Evolutionary conservation across 2,329 filamentous ascomycete species (phyloP), one percentile per base, ranked within the genome.

Genomic region (Microascus cirrosus): DNA sequence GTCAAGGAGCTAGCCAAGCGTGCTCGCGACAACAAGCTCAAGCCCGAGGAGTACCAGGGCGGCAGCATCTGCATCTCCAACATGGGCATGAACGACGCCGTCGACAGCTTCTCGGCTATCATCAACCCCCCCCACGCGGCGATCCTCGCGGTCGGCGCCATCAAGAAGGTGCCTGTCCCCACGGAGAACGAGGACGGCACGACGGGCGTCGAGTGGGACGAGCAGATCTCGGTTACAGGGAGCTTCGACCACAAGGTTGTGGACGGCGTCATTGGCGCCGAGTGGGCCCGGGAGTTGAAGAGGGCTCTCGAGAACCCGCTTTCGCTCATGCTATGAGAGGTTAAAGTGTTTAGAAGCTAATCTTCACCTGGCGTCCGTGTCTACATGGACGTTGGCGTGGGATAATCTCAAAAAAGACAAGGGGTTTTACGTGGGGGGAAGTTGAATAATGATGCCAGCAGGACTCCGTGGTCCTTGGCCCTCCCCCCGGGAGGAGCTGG

Each of bases 171-270:
- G 58, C 90, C 95, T 53, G 77, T 97, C 58, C 91, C 90, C 56
- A 83, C 83, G 48, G 89, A 95, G 79, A 85, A 82, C 59, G 92
- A 94, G 74, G 90, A 95, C 62, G 91, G 90, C 60, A 84, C 84
- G 52, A 76, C 82, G 20, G 71, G 74, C 58, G 78, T 96, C 53
- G 90, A 90, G 73, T 99, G 90, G 88, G 94, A 99, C 67, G 94
- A 99, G 71, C 92, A 97, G 81, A 96, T 99, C 68, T 84, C 89
- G 61, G 86, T 99, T 60, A 97, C 92, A 45, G 93, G 80, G 68
- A 95, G 89, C 80, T 99, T 99, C 73, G 94, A 99, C 80, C 94
- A 99, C 85, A 96, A 96, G 83, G 92, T 97, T 55, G 86, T 99
- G 13, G 94, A 99, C 71, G 94, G 94, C 63, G 94, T 92, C 48